phyloP scores from a whole-genome alignment of 2,329 filamentous ascomycete species.

The Colletotrichum paranaense region DNA sequence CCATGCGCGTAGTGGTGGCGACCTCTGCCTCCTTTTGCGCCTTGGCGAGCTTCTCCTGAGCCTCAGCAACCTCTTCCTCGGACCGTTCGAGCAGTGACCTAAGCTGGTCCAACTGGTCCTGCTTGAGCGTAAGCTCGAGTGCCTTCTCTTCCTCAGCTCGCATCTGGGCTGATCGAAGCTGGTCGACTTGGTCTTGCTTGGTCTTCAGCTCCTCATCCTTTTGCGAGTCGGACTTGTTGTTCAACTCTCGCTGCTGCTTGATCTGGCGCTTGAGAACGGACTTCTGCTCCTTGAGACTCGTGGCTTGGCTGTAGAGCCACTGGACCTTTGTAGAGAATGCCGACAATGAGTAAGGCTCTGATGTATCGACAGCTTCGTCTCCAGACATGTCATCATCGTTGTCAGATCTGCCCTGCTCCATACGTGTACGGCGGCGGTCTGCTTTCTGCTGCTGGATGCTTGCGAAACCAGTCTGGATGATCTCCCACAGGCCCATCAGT shows the following conservation, averaged over 20 bases:
- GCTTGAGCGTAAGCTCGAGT: conserved; percentile 67
- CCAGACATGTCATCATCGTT: conserved; percentile 73
- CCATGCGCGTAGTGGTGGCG: conserved; percentile 39
- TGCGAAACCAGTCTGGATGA: conserved; percentile 65
- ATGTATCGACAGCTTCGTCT: conserved; percentile 67
- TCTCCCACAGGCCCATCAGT: conserved; percentile 67
- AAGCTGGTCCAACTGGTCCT: conserved; percentile 59
- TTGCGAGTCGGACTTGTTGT: conserved; percentile 83
- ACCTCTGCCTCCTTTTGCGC: conserved; percentile 60
- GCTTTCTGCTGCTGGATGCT: conserved; percentile 65
- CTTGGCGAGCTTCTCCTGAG: conserved; percentile 61
- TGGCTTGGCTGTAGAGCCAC: conserved; percentile 81
- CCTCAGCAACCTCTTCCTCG: conserved; percentile 50
- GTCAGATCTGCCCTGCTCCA: conserved; percentile 67
- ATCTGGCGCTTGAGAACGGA: conserved; percentile 90
- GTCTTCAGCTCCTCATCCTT: conserved; percentile 73
- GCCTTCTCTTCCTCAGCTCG: conserved; percentile 61
- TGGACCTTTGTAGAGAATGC: conserved; percentile 85
- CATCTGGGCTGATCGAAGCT: conserved; percentile 39
- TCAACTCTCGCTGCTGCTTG: conserved; percentile 93
- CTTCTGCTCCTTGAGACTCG: conserved; percentile 86
- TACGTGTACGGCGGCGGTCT: conserved; percentile 62
- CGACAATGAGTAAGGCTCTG: conserved; percentile 75
- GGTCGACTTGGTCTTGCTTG: conserved; percentile 68
- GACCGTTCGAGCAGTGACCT: conserved; percentile 47